Evolutionary conservation across 2,329 filamentous ascomycete genomes (phyloP).

Genomic region (Fusarium paranaense): DNA sequence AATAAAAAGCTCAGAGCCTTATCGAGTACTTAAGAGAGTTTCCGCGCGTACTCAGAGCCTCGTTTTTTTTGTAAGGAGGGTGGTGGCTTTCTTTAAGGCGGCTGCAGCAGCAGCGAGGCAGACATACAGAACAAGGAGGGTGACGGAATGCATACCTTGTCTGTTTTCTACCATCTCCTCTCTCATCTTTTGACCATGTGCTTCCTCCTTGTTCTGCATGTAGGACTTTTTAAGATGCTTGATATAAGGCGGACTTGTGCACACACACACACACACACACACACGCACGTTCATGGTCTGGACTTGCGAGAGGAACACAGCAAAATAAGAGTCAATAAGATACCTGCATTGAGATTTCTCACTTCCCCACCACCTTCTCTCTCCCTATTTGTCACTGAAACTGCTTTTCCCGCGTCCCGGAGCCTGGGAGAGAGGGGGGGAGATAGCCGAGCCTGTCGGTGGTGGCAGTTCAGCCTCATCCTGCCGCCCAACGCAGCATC

Average conservation of each 20-base stretch:
- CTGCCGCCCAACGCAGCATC: not conserved
- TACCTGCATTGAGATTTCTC: not conserved
- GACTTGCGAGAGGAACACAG: not conserved
- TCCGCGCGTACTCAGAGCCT: conserved; percentile 25
- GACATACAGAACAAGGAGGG: not conserved
- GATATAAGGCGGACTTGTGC: conserved; percentile 33
- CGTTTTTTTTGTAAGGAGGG: conserved; percentile 10
- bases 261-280: not conserved
- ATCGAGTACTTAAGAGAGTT: conserved; percentile 16
- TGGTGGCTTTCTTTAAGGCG: conserved; percentile 15
- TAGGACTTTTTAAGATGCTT: not conserved
- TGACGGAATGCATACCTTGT: not conserved
- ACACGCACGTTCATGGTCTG: not conserved
- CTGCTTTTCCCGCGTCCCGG: conserved; percentile 2
- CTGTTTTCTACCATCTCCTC: not conserved
- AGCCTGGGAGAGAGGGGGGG: conserved; percentile 5
- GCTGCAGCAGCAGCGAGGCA: conserved; percentile 20
- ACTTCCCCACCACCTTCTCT: not conserved
- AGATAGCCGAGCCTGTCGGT: not conserved
- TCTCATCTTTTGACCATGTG: not conserved
- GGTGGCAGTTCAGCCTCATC: conserved; percentile 31
- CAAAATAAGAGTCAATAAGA: not conserved
- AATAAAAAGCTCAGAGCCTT: conserved; percentile 18
- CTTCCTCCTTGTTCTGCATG: not conserved
- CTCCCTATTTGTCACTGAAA: conserved; percentile 4